These are phyloP conservation scores for Zarea fungicola DNA, from an alignment of 2,329 filamentous ascomycete genomes.

Conservation along the genomic window DNA sequence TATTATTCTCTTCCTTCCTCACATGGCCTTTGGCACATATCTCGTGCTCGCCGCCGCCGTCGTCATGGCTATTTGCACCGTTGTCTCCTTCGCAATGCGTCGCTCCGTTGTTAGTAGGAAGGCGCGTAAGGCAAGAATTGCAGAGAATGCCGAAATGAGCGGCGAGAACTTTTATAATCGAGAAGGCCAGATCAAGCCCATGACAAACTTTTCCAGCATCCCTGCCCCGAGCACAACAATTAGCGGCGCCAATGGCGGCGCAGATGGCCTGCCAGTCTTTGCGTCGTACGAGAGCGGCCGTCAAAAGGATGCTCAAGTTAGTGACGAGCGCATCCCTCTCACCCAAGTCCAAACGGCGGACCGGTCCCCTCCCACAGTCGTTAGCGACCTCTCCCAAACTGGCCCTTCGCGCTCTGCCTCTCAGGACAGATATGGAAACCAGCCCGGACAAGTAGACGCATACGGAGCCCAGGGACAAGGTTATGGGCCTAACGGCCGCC, in stretches of 20 bases:
- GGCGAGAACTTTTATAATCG: conserved; percentile 85
- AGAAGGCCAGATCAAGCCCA: conserved; percentile 50
- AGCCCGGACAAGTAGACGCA: conserved; percentile 38
- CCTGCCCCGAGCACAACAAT: conserved; percentile 55
- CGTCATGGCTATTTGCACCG: conserved; percentile 71
- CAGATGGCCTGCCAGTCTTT: conserved; percentile 48
- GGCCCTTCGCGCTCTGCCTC: conserved; percentile 37
- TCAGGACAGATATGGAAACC: conserved; percentile 62
- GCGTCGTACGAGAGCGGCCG: conserved; percentile 61
- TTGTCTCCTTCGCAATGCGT: conserved; percentile 93
- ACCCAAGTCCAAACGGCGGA: conserved; percentile 61
- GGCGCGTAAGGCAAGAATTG: conserved; percentile 86
- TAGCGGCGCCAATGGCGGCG: conserved; percentile 48
- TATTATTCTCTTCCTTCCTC: conserved; percentile 88
- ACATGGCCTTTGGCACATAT: conserved; percentile 91
- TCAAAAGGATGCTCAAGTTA: conserved; percentile 54
- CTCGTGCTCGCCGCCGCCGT: conserved; percentile 87
- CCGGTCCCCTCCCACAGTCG: conserved; percentile 43
- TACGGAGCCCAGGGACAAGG: conserved; percentile 39
- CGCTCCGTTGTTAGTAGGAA: conserved; percentile 87
- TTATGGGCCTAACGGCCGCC: conserved; percentile 41
- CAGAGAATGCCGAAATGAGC: conserved; percentile 94
- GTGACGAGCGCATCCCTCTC: conserved; percentile 67
- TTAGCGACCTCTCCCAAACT: conserved; percentile 34
- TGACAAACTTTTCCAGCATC: conserved; percentile 38